phyloP scores from a whole-genome alignment of 495 filamentous ascomycete species.

The Venustampulla echinocandica region DNA sequence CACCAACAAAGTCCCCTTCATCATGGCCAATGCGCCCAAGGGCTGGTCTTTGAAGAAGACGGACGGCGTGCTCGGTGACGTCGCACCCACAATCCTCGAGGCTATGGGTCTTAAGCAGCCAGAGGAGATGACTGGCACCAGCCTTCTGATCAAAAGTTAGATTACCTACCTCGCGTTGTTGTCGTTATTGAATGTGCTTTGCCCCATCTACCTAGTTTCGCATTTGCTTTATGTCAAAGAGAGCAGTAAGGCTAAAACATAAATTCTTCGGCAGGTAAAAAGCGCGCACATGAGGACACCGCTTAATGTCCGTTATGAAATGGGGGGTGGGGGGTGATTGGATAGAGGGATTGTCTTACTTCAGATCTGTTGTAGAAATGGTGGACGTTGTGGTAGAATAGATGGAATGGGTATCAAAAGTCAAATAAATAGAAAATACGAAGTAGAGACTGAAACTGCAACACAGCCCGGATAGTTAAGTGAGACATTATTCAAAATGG shows the following conservation, averaged over 20 bases:
- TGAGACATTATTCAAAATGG: no score
- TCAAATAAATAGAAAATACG: no score
- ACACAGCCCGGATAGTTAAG: no score
- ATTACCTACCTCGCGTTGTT: constrained; percentile 13
- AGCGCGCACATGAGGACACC: constrained; percentile 18
- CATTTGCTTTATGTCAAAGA: constrained; percentile 2
- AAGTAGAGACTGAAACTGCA: no score
- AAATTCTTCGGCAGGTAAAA: constrained; percentile 13
- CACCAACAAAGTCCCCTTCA: constrained; percentile 91
- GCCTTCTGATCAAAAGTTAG: constrained; percentile 67
- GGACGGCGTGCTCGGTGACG: constrained; percentile 86
- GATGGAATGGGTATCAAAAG: no score
- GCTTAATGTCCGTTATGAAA: background rate
- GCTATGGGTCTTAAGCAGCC: constrained; percentile 87
- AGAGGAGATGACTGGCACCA: constrained; percentile 82
- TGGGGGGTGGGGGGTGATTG: background rate
- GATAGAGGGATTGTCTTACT: background rate
- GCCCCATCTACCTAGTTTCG: background rate
- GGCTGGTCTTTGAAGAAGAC: constrained; percentile 81
- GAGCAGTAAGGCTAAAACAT: constrained; percentile 6
- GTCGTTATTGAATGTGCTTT: background rate
- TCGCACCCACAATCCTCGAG: constrained; percentile 83
- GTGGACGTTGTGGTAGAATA: no score
- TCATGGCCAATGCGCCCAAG: constrained; percentile 93
- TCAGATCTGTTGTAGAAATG: no score